Evolutionary conservation across 176 grass and related monocot species (phyloP).

Genomic region (Raddia guianensis): DNA sequence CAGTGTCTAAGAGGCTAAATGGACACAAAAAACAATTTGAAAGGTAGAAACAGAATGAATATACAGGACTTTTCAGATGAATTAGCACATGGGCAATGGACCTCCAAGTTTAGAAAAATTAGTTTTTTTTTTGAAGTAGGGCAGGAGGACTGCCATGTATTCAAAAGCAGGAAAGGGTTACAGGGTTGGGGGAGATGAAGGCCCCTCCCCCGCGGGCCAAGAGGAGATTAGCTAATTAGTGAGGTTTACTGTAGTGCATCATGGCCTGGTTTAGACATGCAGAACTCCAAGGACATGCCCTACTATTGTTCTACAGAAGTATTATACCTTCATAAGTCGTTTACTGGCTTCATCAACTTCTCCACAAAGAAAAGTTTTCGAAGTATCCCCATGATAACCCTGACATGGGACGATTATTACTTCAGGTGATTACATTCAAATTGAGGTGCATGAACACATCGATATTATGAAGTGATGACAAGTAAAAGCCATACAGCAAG

Average conservation of each 20-base stretch:
- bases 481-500: slow-evolving; percentile 17
- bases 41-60: not conserved
- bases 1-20: not conserved
- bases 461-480: not conserved
- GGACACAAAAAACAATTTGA: not conserved
- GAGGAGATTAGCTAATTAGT: too few species aligned
- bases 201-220: too few species aligned
- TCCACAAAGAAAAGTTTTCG: slow-evolving; percentile 95
- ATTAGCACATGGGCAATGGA: not conserved
- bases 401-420: slow-evolving; percentile 39
- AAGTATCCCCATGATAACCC: slow-evolving; percentile 96
- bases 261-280: not conserved
- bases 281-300: not conserved
- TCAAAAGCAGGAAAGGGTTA: too few species aligned
- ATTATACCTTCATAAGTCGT: slow-evolving; percentile 83
- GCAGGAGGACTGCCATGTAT: too few species aligned
- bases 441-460: not conserved
- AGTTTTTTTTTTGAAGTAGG: too few species aligned
- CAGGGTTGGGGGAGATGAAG: too few species aligned
- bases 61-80: not conserved
- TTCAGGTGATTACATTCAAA: slow-evolving; percentile 18
- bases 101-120: not conserved
- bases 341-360: slow-evolving; percentile 86
- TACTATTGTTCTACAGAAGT: not conserved
- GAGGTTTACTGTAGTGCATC: not conserved